Conservation (phyloP, 805 yeast species). For the Wickerhamiella brachini region DNA sequence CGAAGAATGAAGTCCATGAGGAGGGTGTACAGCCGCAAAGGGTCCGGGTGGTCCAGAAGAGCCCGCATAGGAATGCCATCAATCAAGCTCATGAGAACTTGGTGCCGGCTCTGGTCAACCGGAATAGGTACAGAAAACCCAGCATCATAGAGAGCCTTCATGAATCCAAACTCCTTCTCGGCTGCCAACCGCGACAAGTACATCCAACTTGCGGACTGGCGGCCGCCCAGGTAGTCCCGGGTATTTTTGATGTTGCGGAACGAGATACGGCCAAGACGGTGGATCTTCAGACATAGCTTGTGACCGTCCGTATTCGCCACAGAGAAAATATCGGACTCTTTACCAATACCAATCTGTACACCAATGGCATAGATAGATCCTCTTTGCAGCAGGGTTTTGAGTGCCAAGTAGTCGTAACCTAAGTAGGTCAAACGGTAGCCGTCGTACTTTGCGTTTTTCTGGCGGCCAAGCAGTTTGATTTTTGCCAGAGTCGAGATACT, state of each 20-base stretch:
- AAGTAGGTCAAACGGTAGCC: conserved; percentile 81
- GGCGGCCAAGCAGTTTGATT: conserved; percentile 56
- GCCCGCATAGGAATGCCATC: conserved; percentile 85
- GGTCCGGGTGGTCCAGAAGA: conserved; percentile 53
- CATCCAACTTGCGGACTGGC: conserved; percentile 83
- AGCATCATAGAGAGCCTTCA: conserved; percentile 56
- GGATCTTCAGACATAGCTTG: conserved; percentile 74
- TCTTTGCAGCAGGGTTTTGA: conserved; percentile 67
- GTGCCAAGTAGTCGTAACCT: conserved; percentile 87
- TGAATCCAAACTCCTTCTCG: conserved; percentile 77
- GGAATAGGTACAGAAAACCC: conserved; percentile 85
- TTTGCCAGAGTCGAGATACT: conserved; percentile 80
- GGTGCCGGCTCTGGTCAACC: conserved; percentile 78
- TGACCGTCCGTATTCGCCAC: conserved; percentile 54
- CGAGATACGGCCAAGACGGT: conserved; percentile 86
- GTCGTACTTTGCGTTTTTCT: conserved; percentile 87
- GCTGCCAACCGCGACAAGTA: conserved; percentile 81
- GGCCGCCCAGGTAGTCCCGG: conserved; percentile 71
- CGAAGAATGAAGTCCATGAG: conserved; percentile 77
- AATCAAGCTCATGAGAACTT: conserved; percentile 83
- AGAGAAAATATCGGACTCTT: conserved; percentile 88
- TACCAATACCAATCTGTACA: conserved; percentile 86
- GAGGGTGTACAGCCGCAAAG: conserved; percentile 62
- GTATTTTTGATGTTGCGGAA: conserved; percentile 86
- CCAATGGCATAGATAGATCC: conserved; percentile 68